Base-by-base conservation (phyloP, 305 asterid genomes). In the Fraxinus nigra region DNA sequence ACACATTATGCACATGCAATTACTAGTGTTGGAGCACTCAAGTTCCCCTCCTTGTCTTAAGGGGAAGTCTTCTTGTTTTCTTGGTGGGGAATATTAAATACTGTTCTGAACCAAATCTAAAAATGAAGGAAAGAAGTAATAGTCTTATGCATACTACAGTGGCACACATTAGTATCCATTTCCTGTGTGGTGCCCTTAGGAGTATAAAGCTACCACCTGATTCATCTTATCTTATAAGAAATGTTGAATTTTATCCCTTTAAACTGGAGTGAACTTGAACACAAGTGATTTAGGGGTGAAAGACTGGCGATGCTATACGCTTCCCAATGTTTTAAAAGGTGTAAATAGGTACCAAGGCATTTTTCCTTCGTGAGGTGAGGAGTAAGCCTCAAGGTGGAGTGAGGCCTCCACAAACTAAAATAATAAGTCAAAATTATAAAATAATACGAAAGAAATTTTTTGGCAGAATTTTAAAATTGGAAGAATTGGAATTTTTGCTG, bases 1-100 rank as follows among this genome's bases (percentile, higher is more conserved):
- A 67, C 69, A 59, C 38, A 59, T 54, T 54, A 14, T 79, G 65
- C 13, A 48, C 63, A 56, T 24, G 63, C 67, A 56, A 72, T 80
- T 80, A 34, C 38, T 56, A 74, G 37, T n/a, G 76, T 63, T 63
- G 35, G 35, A 65, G 73, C 28, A 65, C n/a, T 65, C 73, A 65
- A 65, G 73, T 28, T 65, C n/a, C 73, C 26, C 73, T 63, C 28
- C 73, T 63, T 11, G 73, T 65, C 72, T 65, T 26, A 65, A 26
- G 33, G 10, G 72, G 72, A 4, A 28, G 11, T 24, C 72, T 65
- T 65, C 72, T 65, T 24, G 73, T 26, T 65, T 65, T 65, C 73
- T 65, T 24, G 73, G 18, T 26, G n/a, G 33, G 34, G 34, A 28
- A 16, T 3, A 26, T 24, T 4, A n/a, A 65, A 24, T 65, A 65